Evolutionary conservation across 805 yeast species (phyloP).

Genomic region (Sugiyamaella lignohabitans): DNA sequence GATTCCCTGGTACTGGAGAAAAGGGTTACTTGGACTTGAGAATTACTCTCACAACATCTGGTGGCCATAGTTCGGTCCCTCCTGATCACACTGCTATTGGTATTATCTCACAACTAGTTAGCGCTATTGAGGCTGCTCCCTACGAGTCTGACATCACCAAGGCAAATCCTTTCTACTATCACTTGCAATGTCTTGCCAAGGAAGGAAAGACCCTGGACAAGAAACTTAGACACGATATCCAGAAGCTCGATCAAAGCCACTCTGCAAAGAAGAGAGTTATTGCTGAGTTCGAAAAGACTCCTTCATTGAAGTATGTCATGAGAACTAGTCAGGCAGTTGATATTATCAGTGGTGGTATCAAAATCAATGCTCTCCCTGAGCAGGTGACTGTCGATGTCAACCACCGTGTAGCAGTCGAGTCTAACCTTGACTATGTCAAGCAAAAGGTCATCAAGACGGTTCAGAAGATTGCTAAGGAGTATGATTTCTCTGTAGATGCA

Average conservation of each 20-base stretch:
- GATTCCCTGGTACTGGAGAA: conserved; percentile 53
- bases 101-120: conserved; percentile 53
- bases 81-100: conserved; percentile 81
- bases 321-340: conserved; percentile 65
- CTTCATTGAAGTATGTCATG: conserved; percentile 27
- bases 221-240: conserved; percentile 20
- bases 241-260: conserved; percentile 11
- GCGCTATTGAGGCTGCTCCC: conserved; percentile 51
- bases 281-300: conserved; percentile 1
- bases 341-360: conserved; percentile 63
- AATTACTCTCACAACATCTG: conserved; percentile 51
- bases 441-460: conserved; percentile 37
- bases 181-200: conserved; percentile 58
- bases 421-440: conserved; percentile 39
- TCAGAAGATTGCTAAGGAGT: conserved; percentile 39
- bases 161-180: conserved; percentile 53
- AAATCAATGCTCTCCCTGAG: conserved; percentile 74
- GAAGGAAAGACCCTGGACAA: conserved; percentile 34
- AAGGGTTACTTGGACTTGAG: conserved; percentile 51
- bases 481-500: conserved; percentile 43
- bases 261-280: conserved; percentile 16
- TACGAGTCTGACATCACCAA: conserved; percentile 41
- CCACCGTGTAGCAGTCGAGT: conserved; percentile 58
- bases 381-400: conserved; percentile 47
- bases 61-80: conserved; percentile 79